These are phyloP conservation scores for Fraxinus excelsior DNA, from an alignment of 257 asterid genomes.

Conservation along the genomic window DNA sequence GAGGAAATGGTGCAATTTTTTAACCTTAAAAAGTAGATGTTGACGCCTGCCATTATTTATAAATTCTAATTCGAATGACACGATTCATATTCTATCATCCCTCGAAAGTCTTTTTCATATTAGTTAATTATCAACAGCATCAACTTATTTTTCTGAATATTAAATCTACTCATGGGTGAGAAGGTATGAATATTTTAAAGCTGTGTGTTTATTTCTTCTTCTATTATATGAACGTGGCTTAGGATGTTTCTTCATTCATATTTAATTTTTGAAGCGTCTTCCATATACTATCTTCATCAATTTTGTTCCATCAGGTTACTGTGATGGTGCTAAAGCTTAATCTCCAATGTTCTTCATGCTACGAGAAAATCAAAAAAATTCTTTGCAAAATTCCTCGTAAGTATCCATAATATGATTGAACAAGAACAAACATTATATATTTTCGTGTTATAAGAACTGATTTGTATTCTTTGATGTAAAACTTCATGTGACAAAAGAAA, in stretches of 20 bases:
- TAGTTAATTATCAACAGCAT: neutral
- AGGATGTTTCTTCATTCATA: neutral
- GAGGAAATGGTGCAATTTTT: too few species aligned
- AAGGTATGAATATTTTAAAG: neutral
- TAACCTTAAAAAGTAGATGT: too few species aligned
- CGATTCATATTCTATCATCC: too few species aligned
- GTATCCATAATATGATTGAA: too few species aligned
- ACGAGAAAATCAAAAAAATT: slow-evolving; percentile 75
- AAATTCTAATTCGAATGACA: too few species aligned
- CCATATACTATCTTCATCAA: neutral
- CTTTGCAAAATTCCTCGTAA: slow-evolving; percentile 82
- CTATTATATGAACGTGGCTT: too few species aligned
- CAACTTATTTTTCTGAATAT: neutral
- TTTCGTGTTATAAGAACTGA: neutral
- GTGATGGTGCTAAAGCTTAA: slow-evolving; percentile 67
- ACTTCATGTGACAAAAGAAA: slow-evolving; percentile 47
- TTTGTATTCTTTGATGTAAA: slow-evolving; percentile 3
- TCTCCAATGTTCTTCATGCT: slow-evolving; percentile 84
- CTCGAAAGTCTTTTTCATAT: neutral
- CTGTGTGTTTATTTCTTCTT: too few species aligned
- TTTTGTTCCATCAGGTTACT: slow-evolving; percentile 22
- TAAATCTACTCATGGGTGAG: neutral
- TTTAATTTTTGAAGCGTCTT: neutral
- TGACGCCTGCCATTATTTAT: too few species aligned
- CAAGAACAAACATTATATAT: too few species aligned